Evolutionary conservation across 805 yeast species (phyloP).

Genomic region (Candida maris): DNA sequence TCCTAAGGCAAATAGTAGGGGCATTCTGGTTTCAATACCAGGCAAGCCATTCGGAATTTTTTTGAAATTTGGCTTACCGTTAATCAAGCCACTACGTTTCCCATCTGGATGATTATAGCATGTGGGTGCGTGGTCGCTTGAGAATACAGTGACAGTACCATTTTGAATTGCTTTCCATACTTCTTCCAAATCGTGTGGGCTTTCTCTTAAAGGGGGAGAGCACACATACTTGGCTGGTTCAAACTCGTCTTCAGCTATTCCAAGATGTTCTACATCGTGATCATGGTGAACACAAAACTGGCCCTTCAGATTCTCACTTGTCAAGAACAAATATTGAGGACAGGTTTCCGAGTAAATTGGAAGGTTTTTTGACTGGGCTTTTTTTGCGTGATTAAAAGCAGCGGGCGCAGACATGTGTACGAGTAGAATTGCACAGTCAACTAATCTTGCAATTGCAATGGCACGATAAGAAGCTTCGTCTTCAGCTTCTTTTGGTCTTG

Average conservation of each 20-base stretch:
- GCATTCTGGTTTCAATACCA: conserved; percentile 46
- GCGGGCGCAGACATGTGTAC: conserved; percentile 46
- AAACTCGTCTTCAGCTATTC: conserved; percentile 35
- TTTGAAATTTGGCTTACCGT: conserved; percentile 39
- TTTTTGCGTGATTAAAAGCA: conserved; percentile 38
- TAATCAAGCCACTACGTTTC: conserved; percentile 38
- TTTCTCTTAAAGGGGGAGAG: conserved; percentile 46
- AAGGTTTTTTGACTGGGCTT: conserved; percentile 37
- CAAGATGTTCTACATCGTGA: conserved; percentile 20
- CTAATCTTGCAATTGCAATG: conserved; percentile 38
- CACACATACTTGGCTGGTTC: conserved; percentile 49
- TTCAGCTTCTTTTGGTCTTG: conserved; percentile 43
- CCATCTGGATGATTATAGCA: conserved; percentile 39
- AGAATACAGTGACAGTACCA: conserved; percentile 45
- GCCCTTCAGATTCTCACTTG: conserved; percentile 35
- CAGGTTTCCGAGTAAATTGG: conserved; percentile 50
- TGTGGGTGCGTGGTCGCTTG: conserved; percentile 46
- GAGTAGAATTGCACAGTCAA: conserved; percentile 44
- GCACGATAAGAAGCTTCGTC: conserved; percentile 50
- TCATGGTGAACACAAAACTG: conserved; percentile 23
- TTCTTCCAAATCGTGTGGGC: conserved; percentile 36
- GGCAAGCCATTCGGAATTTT: conserved; percentile 47
- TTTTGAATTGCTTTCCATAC: conserved; percentile 44
- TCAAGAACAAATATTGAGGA: conserved; percentile 45
- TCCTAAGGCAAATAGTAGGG: conserved; percentile 42